Conservation (phyloP, 345 rosid species). For the Cardamine chenopodiifolia region DNA sequence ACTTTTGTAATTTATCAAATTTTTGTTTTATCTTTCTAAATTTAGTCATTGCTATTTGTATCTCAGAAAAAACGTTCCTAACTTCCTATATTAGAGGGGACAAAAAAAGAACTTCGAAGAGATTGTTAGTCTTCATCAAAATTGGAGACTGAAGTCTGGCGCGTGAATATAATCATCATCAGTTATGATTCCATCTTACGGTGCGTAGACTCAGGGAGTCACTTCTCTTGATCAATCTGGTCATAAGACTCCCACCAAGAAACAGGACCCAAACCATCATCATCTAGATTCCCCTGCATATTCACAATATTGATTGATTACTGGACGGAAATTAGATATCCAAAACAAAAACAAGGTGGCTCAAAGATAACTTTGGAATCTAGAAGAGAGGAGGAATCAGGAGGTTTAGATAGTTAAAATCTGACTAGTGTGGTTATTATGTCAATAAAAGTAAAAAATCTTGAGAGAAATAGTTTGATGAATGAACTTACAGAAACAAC, state of each 20-base stretch:
- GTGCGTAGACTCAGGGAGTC: background rate
- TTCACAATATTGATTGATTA: slow-evolving; percentile 18
- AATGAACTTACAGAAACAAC: slow-evolving; percentile 66
- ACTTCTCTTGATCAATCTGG: slow-evolving; percentile 27
- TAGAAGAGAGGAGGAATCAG: background rate
- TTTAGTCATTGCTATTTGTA: background rate
- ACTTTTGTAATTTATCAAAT: background rate
- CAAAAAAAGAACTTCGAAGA: background rate
- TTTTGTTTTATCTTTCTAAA: background rate
- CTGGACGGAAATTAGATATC: background rate
- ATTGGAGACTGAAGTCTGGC: background rate
- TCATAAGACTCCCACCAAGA: slow-evolving; percentile 75
- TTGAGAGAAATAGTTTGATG: background rate
- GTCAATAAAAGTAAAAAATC: background rate
- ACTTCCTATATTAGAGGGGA: background rate
- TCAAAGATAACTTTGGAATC: background rate
- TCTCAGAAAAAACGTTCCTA: background rate
- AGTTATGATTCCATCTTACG: background rate
- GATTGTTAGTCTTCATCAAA: background rate
- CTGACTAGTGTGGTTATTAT: background rate
- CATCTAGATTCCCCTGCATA: slow-evolving; percentile 69
- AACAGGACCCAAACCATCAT: slow-evolving; percentile 78
- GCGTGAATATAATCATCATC: background rate
- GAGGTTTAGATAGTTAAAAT: background rate
- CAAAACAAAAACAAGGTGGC: background rate